Percentiles rank a stretch among this genome's conserved stretches.
phyloP scores from a whole-genome alignment of 805 yeast genomes.

The Monosporozyma siamensis region DNA sequence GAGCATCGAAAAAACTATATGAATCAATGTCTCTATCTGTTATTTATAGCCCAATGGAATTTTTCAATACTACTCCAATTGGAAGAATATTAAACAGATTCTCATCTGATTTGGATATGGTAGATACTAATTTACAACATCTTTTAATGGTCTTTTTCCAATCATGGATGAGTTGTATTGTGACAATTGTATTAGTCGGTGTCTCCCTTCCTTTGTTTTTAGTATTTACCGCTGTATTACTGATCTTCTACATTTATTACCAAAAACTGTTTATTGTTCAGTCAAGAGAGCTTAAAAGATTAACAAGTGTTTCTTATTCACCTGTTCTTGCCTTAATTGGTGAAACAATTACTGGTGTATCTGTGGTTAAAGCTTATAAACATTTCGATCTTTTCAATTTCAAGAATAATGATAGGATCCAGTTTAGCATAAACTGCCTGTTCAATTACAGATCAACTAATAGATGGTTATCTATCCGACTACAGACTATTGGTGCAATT shows the following conservation, averaged over 20 bases:
- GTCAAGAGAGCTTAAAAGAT: conserved; percentile 70
- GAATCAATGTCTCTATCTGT: conserved; percentile 47
- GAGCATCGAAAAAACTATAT: conserved; percentile 48
- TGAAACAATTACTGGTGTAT: conserved; percentile 69
- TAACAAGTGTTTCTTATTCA: conserved; percentile 56
- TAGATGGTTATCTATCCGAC: conserved; percentile 57
- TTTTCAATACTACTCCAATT: conserved; percentile 60
- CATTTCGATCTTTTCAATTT: conserved; percentile 54
- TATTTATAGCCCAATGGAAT: conserved; percentile 52
- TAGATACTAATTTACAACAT: conserved; percentile 51
- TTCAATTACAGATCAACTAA: conserved; percentile 46
- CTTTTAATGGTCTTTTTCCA: conserved; percentile 41
- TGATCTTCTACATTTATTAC: conserved; percentile 57
- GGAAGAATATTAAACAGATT: conserved; percentile 61
- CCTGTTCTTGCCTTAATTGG: conserved; percentile 79
- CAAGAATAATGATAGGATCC: conserved; percentile 43
- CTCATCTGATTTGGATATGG: conserved; percentile 49
- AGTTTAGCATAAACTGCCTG: conserved; percentile 39
- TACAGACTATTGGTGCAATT: conserved; percentile 51
- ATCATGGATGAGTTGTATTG: conserved; percentile 35
- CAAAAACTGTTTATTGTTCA: conserved; percentile 62
- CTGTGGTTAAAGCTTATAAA: conserved; percentile 70
- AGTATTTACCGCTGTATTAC: conserved; percentile 33
- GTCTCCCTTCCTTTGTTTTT: conserved; percentile 46
- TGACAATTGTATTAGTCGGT: conserved; percentile 46